Base-by-base conservation (phyloP, 352 stramenopile genomes). In the Globisporangium lucens region DNA sequence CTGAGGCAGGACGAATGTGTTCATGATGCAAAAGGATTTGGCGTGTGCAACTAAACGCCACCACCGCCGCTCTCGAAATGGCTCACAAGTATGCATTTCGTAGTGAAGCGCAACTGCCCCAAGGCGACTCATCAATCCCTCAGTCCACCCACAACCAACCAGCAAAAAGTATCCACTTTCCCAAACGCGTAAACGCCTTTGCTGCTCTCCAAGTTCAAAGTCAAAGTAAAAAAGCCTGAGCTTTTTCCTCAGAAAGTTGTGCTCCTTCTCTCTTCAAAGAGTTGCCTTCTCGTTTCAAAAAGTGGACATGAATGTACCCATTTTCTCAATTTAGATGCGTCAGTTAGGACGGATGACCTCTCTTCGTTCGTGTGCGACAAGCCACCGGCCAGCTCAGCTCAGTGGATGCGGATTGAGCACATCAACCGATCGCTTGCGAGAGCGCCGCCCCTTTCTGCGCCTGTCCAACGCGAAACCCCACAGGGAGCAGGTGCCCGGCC, bases 391-490 rank as follows among this genome's bases (percentile, higher is more conserved):
- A 1, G 29, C 29, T 33, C 29, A 33, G 38, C n/a, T 46, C 38
- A 46, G 38, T 46, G 38, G 38, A 46, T 46, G 38, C 12, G 13
- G 38, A 36, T 36, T 33, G 38, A 46, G 20, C 38, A 46, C 17
- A 46, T 46, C 38, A 46, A 46, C 38, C 38, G 4, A 46, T 46
- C 38, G 33, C 8, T 36, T 10, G 5, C 3, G 5, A 2, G 3
- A 8, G 33, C 33, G 7, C 33, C 33, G 12, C n/a, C 38, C 12
- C 12, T 13, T 46, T 46, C 12, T 46, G 38, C 38, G 12, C 13
- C 38, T 55, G n/a, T 55, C 47, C 47, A 55, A 55, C 47, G 47
- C 47, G 47, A 55, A 27, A 24, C 47, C 20, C 47, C 47, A 15
- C 38, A 46, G 33, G n/a, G n/a, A n/a, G n/a, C n/a, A 3, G 0